A percentile compares a stretch with the other conserved stretches of the same genome.
phyloP scores from a whole-genome alignment of 2,329 filamentous ascomycete species.

The Metarhizium guizhouense region DNA sequence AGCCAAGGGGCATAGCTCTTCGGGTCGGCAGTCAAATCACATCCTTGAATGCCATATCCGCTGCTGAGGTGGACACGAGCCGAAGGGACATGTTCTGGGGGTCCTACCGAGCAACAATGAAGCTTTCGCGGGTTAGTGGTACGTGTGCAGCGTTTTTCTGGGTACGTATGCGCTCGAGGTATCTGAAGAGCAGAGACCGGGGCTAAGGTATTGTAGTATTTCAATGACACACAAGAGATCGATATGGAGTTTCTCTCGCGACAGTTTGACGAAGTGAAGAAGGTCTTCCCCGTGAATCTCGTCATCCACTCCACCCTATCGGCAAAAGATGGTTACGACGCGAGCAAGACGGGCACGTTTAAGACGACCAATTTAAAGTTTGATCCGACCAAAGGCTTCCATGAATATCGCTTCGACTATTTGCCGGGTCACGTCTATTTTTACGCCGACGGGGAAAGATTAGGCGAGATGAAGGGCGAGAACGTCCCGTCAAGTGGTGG shows the following conservation, averaged over 20 bases:
- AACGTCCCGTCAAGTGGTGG: slow-evolving; percentile 53
- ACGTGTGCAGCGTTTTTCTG: slow-evolving; percentile 78
- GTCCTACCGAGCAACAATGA: slow-evolving; percentile 60
- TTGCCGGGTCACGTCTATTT: slow-evolving; percentile 53
- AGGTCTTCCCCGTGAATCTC: slow-evolving; percentile 56
- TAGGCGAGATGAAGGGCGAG: slow-evolving; percentile 47
- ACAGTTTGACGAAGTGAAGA: slow-evolving; percentile 44
- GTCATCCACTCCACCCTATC: slow-evolving; percentile 63
- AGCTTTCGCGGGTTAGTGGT: slow-evolving; percentile 48
- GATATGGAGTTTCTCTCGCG: slow-evolving; percentile 71
- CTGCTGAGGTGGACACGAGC: slow-evolving; percentile 54
- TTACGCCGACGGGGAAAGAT: slow-evolving; percentile 53
- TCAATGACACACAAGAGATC: slow-evolving; percentile 71
- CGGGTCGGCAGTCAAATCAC: slow-evolving; percentile 37
- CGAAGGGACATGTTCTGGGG: slow-evolving; percentile 60
- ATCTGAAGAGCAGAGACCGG: background rate
- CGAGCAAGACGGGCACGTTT: slow-evolving; percentile 50
- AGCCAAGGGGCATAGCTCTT: slow-evolving; percentile 42
- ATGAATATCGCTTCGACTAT: slow-evolving; percentile 78
- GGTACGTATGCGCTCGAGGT: slow-evolving; percentile 30
- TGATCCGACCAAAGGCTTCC: slow-evolving; percentile 54
- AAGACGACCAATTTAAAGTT: slow-evolving; percentile 52
- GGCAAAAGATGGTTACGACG: slow-evolving; percentile 50
- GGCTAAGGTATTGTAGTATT: slow-evolving; percentile 42
- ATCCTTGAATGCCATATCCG: slow-evolving; percentile 42